Evolutionary conservation across 139 green algal genomes (phyloP).

Genomic region (Chlamydomonas sp.): DNA sequence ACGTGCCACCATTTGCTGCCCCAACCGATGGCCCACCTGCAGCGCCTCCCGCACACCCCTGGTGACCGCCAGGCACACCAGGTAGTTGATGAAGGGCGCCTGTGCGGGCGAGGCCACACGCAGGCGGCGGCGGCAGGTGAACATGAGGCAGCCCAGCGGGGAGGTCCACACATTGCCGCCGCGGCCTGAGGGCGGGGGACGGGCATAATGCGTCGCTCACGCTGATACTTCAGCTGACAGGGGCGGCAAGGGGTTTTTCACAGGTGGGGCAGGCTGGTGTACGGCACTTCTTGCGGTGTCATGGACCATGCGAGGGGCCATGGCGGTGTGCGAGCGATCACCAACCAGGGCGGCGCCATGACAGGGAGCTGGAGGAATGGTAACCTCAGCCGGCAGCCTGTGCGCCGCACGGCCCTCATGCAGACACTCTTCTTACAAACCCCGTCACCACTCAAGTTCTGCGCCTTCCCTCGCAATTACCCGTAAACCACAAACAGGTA

Average conservation of each 20-base stretch:
- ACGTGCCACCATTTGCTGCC: not conserved
- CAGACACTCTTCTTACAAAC: not conserved
- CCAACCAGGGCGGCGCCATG: too few relatives aligned
- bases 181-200: conserved; percentile 60
- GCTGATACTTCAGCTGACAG: not conserved
- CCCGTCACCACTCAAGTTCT: not conserved
- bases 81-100: conserved; percentile 95
- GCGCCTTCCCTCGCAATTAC: not conserved
- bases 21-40: not conserved
- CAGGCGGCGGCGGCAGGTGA: conserved; percentile 70
- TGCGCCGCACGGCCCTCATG: not conserved
- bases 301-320: too few relatives aligned
- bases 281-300: too few relatives aligned
- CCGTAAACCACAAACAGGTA: not conserved
- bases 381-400: too few relatives aligned
- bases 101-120: not conserved
- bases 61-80: conserved; percentile 91
- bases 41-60: conserved; percentile 70
- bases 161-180: conserved; percentile 91
- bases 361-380: too few relatives aligned
- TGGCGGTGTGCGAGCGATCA: too few relatives aligned
- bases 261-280: too few relatives aligned
- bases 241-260: not conserved
- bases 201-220: not conserved
- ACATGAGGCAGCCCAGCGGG: conserved; percentile 94